Conservation (phyloP, 83 land plant species). For the Diphasiastrum complanatum region DNA sequence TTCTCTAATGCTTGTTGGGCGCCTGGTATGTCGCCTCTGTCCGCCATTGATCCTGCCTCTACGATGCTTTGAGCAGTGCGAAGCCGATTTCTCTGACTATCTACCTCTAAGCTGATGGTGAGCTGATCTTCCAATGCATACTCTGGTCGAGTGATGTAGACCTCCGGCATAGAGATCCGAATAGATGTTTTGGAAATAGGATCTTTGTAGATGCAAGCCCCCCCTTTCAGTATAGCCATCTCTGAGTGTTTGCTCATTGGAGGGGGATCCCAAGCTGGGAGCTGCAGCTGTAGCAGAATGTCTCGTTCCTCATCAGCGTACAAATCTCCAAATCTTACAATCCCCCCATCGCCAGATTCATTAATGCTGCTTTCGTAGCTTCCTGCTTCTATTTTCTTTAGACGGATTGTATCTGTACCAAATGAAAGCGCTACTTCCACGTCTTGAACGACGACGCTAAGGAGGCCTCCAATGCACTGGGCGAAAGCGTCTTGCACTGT, state of each 20-base stretch:
- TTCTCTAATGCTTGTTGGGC: constrained; percentile 15
- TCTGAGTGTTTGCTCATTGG: not conserved
- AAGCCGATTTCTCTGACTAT: constrained; percentile 25
- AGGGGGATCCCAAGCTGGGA: constrained; percentile 35
- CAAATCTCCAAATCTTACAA: constrained; percentile 57
- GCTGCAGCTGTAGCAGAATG: constrained; percentile 47
- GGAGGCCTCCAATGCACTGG: constrained; percentile 91
- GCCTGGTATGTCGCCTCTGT: constrained; percentile 25
- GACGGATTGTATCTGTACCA: constrained; percentile 25
- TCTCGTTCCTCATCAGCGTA: constrained; percentile 91
- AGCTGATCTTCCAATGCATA: not conserved
- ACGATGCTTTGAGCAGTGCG: constrained; percentile 23
- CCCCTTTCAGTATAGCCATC: not conserved
- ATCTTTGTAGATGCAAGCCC: constrained; percentile 9
- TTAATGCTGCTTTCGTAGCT: constrained; percentile 42
- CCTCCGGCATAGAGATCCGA: not conserved
- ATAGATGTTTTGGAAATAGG: constrained; percentile 3
- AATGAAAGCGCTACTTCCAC: constrained; percentile 40
- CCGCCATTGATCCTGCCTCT: constrained; percentile 31
- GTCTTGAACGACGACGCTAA: constrained; percentile 86
- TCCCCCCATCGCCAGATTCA: constrained; percentile 34
- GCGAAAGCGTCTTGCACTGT: constrained; percentile 91
- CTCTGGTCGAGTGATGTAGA: constrained; percentile 9
- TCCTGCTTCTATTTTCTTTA: constrained; percentile 56
- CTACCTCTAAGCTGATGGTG: constrained; percentile 22